phyloP scores from a whole-genome alignment of 768 basidiomycete genomes.

The Pleurotus cornucopiae region DNA sequence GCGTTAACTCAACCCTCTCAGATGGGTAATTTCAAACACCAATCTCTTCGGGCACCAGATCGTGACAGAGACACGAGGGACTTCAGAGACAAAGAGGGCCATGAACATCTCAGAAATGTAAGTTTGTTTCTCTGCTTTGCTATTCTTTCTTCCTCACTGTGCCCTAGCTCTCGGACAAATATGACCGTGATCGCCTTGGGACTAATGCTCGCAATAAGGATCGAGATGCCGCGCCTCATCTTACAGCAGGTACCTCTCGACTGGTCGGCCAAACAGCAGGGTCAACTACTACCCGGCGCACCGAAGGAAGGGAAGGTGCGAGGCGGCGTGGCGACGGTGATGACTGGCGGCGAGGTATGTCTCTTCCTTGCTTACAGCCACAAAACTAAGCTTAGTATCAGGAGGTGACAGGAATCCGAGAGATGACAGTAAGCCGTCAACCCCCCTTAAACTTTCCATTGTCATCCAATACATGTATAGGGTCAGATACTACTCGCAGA shows the following conservation, averaged over 20 bases:
- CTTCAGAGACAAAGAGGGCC: constrained; percentile 68
- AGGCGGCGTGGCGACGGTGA: constrained; percentile 75
- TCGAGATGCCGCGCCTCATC: constrained; percentile 62
- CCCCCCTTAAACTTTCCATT: background rate
- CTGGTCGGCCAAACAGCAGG: constrained; percentile 30
- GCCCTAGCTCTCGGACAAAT: constrained; percentile 77
- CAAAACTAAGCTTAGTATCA: background rate
- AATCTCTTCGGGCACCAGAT: constrained; percentile 69
- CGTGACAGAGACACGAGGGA: constrained; percentile 56
- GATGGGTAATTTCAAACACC: constrained; percentile 92
- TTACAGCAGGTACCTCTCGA: constrained; percentile 38
- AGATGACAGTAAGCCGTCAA: constrained; percentile 53
- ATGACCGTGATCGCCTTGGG: constrained; percentile 75
- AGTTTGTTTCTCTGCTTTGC: constrained; percentile 19
- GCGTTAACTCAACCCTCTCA: constrained; percentile 79
- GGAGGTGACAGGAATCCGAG: constrained; percentile 45
- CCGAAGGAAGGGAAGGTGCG: constrained; percentile 53
- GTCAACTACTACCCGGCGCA: constrained; percentile 41
- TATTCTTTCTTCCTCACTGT: constrained; percentile 5
- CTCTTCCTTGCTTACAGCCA: constrained; percentile 11
- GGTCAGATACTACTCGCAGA: constrained; percentile 48
- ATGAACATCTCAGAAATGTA: constrained; percentile 75
- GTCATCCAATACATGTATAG: constrained; percentile 23
- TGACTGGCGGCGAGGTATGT: constrained; percentile 82
- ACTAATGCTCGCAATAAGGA: constrained; percentile 57